These are phyloP conservation scores for Delonix regia DNA, from an alignment of 306 rosid species.

Conservation along the genomic window DNA sequence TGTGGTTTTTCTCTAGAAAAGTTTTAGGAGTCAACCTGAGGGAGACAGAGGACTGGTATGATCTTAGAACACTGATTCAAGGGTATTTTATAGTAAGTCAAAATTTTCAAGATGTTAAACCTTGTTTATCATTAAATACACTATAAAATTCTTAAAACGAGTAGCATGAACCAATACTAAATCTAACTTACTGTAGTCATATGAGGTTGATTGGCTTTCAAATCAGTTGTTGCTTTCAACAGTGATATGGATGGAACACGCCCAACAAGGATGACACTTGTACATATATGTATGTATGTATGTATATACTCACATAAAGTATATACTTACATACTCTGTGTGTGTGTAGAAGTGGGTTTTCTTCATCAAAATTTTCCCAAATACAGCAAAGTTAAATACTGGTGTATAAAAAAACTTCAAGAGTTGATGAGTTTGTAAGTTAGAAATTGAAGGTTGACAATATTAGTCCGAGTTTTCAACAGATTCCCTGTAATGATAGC, in stretches of 20 bases:
- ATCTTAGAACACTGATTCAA: neutral
- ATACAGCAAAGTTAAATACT: neutral
- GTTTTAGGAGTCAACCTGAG: neutral
- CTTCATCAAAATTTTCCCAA: neutral
- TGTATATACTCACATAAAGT: too few species aligned
- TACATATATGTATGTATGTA: too few species aligned
- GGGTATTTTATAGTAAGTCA: neutral
- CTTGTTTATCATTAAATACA: neutral
- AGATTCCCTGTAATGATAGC: too few species aligned
- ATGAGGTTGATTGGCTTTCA: neutral
- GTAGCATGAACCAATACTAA: too few species aligned
- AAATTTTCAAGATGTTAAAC: neutral
- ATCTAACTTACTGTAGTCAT: neutral
- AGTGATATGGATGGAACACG: neutral
- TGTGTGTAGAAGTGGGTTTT: conserved; percentile 18
- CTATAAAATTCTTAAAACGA: too few species aligned
- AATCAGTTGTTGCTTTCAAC: neutral
- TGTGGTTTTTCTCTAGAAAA: neutral
- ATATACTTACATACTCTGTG: too few species aligned
- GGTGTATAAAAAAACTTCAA: conserved; percentile 1
- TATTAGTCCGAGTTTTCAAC: too few species aligned
- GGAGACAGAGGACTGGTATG: neutral
- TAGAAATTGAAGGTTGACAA: too few species aligned
- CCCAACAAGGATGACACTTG: neutral
- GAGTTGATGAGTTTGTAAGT: neutral